Base-by-base conservation (phyloP, 1,284 basidiomycete genomes). In the Porodaedalea pini region DNA sequence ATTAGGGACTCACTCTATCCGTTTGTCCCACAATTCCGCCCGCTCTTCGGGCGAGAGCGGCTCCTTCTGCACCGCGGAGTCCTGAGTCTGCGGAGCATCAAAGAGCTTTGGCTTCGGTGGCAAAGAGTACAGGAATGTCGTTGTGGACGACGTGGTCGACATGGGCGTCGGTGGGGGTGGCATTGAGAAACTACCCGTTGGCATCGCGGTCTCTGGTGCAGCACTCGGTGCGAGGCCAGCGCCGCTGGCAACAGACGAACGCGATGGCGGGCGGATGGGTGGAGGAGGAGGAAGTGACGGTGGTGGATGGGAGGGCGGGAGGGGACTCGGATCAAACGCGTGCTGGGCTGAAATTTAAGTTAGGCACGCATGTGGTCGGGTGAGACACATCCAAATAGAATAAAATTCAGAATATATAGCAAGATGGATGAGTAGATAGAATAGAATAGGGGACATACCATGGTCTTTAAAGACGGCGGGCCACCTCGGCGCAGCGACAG, bases 1-100 rank as follows among this genome's bases (percentile, higher is more conserved):
- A 50, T 27, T 17, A 36, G 10, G n/a, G 15, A 49, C 58, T 29
- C 40, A 60, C 58, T 60, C 50, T 44, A 60, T 60, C 13, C 58
- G 39, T 48, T 52, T 44, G 10, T 53, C 58, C 58, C 58, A 60
- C n/a, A 57, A 10, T 21, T 48, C 43, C 23, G 17, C 27, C 25
- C 44, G 36, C 31, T 60, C 54, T 21, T 51, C 54, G 19, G 23
- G 47, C 6, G 54, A 50, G 4, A 60, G 25, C 8, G 6, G 8
- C 40, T 59, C 44, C 31, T 44, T 51, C 41, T 44, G 25, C 21
- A 29, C 7, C 23, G 45, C n/a, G 10, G 36, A 25, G 39, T 23
- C 36, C 25, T 6, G n/a, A 6, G 23, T 21, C 37, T 31, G 25
- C n/a, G 36, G 10, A 17, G 47, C 2, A 4, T 6, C 19, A n/a